A percentile compares a stretch with the other conserved stretches of the same genome.
These are phyloP conservation scores for Pisolithus tinctorius DNA, from an alignment of 768 basidiomycete genomes.

Conservation along the genomic window DNA sequence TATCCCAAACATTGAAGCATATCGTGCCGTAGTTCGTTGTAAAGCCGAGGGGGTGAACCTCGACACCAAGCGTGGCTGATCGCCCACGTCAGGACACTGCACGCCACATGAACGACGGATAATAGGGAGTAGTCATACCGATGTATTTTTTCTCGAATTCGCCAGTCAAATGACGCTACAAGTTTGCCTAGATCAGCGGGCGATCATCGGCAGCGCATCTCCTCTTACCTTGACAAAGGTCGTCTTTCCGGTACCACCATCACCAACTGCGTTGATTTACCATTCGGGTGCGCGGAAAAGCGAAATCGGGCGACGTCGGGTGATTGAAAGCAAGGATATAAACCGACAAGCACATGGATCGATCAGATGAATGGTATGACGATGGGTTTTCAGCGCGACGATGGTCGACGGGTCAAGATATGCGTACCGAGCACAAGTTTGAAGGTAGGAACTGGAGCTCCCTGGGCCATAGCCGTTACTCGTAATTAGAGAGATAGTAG, in stretches of 20 bases:
- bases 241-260: slow-evolving; percentile 96
- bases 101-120: slow-evolving; percentile 8
- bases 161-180: slow-evolving; percentile 93
- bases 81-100: slow-evolving; percentile 8
- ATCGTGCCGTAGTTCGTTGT: slow-evolving; percentile 98
- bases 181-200: slow-evolving; percentile 43
- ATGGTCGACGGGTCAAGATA: background rate
- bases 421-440: slow-evolving; percentile 95
- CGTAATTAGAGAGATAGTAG: slow-evolving; percentile 21
- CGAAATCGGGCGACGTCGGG: background rate
- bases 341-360: background rate
- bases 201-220: slow-evolving; percentile 36
- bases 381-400: background rate
- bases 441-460: slow-evolving; percentile 67
- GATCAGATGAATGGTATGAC: background rate
- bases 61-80: slow-evolving; percentile 96
- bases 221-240: slow-evolving; percentile 89
- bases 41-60: slow-evolving; percentile 95
- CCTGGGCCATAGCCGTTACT: slow-evolving; percentile 35
- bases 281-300: slow-evolving; percentile 22
- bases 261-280: slow-evolving; percentile 81
- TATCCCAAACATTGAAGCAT: slow-evolving; percentile 99
- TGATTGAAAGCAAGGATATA: background rate
- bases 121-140: slow-evolving; percentile 44
- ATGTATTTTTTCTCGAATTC: slow-evolving; percentile 99